These are phyloP conservation scores for Neoarthrinium moseri DNA, from an alignment of 2,329 filamentous ascomycete genomes.

Conservation along the genomic window DNA sequence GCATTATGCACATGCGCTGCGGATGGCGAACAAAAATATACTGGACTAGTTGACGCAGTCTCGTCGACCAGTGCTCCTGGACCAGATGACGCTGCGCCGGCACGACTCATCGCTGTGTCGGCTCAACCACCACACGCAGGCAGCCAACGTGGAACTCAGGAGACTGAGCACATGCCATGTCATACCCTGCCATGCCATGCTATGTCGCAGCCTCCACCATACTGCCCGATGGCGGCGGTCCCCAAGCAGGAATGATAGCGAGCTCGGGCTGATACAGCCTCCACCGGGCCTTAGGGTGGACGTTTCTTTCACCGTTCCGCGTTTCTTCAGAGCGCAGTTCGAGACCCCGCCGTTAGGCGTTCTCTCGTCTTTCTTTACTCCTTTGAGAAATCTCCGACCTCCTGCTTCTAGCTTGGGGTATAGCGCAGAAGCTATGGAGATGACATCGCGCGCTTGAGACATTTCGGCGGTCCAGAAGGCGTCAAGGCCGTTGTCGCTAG, in stretches of 20 bases:
- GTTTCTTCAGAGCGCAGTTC: conserved; percentile 5
- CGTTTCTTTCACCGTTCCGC: no score
- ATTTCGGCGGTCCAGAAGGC: conserved; percentile 6
- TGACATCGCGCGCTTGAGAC: conserved; percentile 11
- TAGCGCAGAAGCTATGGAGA: not conserved
- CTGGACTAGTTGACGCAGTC: not conserved
- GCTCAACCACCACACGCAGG: no score
- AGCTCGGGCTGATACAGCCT: not conserved
- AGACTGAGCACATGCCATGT: no score
- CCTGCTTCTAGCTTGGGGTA: not conserved
- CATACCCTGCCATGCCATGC: no score
- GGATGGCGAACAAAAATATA: conserved; percentile 8
- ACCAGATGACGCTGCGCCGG: no score
- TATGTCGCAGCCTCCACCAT: not conserved
- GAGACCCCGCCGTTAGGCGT: conserved; percentile 10
- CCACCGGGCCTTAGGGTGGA: not conserved
- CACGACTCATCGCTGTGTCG: no score
- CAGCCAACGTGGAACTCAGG: no score
- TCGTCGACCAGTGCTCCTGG: no score
- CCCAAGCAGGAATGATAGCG: not conserved
- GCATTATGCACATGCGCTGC: conserved; percentile 9
- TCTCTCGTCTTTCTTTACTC: conserved; percentile 11
- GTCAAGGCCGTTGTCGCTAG: not conserved
- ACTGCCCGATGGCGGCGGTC: not conserved
- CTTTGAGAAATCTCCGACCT: conserved; percentile 9